Evolutionary conservation across 129 eudicot genomes (phyloP).

Genomic region (Centaurea solstitialis): DNA sequence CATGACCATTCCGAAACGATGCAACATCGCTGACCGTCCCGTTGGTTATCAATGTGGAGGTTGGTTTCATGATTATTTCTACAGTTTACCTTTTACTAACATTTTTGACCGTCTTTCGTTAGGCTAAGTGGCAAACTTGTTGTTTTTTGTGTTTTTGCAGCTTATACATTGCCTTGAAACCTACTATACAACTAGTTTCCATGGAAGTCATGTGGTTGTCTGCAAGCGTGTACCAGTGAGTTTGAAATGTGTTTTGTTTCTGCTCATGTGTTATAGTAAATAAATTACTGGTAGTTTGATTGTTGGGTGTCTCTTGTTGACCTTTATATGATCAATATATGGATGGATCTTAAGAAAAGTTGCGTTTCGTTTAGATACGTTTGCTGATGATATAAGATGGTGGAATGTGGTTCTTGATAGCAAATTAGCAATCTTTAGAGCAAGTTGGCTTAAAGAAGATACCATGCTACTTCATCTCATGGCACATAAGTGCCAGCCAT

Average conservation of each 20-base stretch:
- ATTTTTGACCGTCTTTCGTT: background rate
- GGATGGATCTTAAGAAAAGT: constrained; percentile 19
- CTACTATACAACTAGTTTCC: background rate
- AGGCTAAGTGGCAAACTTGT: background rate
- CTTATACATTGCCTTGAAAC: constrained; percentile 84
- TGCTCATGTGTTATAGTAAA: constrained; percentile 35
- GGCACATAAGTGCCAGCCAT: constrained; percentile 28
- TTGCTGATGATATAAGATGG: constrained; percentile 20
- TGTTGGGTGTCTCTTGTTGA: constrained; percentile 30
- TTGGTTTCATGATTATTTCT: constrained; percentile 13
- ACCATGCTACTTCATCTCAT: constrained; percentile 24
- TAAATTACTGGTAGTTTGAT: constrained; percentile 29
- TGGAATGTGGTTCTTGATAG: constrained; percentile 38
- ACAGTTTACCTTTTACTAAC: background rate
- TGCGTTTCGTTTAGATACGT: constrained; percentile 22
- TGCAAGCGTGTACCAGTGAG: constrained; percentile 34
- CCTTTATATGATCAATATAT: constrained; percentile 24
- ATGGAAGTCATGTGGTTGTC: constrained; percentile 23
- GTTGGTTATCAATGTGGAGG: constrained; percentile 92
- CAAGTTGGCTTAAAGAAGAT: constrained; percentile 31
- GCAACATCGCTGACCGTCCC: constrained; percentile 83
- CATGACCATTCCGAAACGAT: constrained; percentile 81
- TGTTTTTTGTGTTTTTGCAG: constrained; percentile 47
- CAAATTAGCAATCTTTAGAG: constrained; percentile 19
- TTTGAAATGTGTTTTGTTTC: constrained; percentile 19